phyloP scores from a whole-genome alignment of 164 flowering plant species.

The Tetracentron sinense region DNA sequence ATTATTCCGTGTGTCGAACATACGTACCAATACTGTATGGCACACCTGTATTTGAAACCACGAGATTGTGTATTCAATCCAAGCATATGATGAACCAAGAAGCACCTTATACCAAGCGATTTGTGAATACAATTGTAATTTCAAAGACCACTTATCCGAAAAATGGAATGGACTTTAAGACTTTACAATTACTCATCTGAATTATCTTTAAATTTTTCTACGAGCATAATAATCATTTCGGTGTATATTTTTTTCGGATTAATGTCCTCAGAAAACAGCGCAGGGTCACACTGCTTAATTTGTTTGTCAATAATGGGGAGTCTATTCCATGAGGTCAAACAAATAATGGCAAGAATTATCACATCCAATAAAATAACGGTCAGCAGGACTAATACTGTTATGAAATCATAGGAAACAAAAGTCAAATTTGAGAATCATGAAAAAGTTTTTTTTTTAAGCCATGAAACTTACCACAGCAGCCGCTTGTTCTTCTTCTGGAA shows the following conservation, averaged over 20 bases:
- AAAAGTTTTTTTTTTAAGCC: neutral
- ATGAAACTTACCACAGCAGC: constrained; percentile 55
- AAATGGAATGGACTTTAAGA: neutral
- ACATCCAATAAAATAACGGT: neutral
- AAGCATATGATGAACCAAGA: no score
- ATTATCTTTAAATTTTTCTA: neutral
- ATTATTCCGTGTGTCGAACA: no score
- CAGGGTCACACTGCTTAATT: neutral
- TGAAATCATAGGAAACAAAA: neutral
- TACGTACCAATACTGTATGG: neutral
- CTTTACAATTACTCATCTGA: neutral
- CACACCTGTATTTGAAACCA: neutral
- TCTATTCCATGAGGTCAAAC: neutral
- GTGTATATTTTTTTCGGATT: neutral
- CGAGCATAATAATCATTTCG: neutral
- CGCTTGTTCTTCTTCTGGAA: constrained; percentile 92
- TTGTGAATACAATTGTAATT: neutral
- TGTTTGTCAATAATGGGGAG: neutral
- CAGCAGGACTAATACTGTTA: neutral
- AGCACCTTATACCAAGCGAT: neutral
- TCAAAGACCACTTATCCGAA: neutral
- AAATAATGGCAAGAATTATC: neutral
- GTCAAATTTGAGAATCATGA: neutral
- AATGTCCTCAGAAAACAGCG: neutral
- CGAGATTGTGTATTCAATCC: neutral